These are phyloP conservation scores for Nigrospora oryzae DNA, from an alignment of 2,329 filamentous ascomycete species.

Conservation along the genomic window DNA sequence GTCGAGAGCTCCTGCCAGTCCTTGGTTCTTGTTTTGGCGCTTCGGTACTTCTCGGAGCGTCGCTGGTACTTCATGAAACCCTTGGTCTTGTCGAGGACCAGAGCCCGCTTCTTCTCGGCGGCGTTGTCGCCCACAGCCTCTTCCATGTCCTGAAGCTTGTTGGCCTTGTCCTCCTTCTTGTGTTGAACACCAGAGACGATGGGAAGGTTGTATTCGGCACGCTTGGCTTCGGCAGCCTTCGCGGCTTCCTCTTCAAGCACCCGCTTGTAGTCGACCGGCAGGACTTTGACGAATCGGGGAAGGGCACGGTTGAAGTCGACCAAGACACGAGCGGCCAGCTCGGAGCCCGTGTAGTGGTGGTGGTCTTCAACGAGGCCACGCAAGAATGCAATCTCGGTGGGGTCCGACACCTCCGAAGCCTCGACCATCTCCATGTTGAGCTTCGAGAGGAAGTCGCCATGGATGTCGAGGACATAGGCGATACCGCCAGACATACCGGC, in stretches of 20 bases:
- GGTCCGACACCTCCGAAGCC: constrained; percentile 74
- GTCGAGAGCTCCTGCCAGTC: constrained; percentile 90
- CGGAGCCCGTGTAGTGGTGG: constrained; percentile 94
- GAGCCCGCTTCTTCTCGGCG: constrained; percentile 79
- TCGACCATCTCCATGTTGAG: constrained; percentile 98
- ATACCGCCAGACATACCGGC: constrained; percentile 99
- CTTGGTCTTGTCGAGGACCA: constrained; percentile 94
- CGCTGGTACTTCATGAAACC: constrained; percentile 98
- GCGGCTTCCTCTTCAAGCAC: constrained; percentile 78
- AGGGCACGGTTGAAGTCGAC: constrained; percentile 93
- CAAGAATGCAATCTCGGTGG: constrained; percentile 80
- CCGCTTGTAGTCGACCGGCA: constrained; percentile 94
- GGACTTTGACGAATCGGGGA: constrained; percentile 83
- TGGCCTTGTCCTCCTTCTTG: constrained; percentile 60
- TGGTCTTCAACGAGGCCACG: constrained; percentile 92
- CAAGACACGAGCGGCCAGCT: constrained; percentile 84
- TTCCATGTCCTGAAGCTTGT: constrained; percentile 75
- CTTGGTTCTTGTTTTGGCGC: constrained; percentile 72
- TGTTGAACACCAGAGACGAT: constrained; percentile 61
- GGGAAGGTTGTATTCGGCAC: constrained; percentile 73
- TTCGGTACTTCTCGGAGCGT: constrained; percentile 87
- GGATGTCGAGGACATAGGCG: constrained; percentile 84
- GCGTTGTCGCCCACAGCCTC: constrained; percentile 80
- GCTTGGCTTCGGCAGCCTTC: constrained; percentile 79
- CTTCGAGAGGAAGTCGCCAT: constrained; percentile 84